Evolutionary conservation across 1,139 yeast species (phyloP).

Genomic region (Pichia sp.): DNA sequence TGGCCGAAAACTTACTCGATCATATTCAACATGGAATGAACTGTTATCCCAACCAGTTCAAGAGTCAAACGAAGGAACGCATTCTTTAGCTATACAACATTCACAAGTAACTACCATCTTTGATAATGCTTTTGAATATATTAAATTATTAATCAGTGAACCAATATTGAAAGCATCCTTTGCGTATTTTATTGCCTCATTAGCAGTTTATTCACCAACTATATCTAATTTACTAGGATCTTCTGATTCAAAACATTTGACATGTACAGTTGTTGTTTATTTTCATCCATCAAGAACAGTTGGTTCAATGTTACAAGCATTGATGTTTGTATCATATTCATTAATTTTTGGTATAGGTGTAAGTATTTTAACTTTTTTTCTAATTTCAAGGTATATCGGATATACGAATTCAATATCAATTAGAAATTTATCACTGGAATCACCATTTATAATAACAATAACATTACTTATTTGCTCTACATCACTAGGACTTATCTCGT

Average conservation of each 20-base stretch:
- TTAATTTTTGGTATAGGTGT: constrained; percentile 51
- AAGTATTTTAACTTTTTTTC: constrained; percentile 47
- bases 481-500: constrained; percentile 63
- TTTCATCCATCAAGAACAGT: constrained; percentile 77
- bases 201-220: constrained; percentile 64
- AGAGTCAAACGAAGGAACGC: not conserved
- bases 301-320: constrained; percentile 76
- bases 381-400: constrained; percentile 39
- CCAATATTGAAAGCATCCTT: constrained; percentile 58
- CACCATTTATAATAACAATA: constrained; percentile 7
- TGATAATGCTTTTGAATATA: not conserved
- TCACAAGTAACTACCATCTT: not conserved
- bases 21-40: constrained; percentile 24
- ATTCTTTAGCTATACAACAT: not conserved
- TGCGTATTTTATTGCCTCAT: constrained; percentile 66
- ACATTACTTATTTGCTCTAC: constrained; percentile 43
- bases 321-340: constrained; percentile 53
- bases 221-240: constrained; percentile 53
- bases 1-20: constrained; percentile 24
- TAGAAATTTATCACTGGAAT: not conserved
- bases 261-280: constrained; percentile 78
- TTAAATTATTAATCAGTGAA: constrained; percentile 5
- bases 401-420: not conserved
- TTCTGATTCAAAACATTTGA: constrained; percentile 73
- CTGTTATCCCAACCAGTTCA: not conserved